These are phyloP conservation scores for Pochonia chlamydosporia DNA, from an alignment of 2,329 filamentous ascomycete genomes.

Conservation along the genomic window DNA sequence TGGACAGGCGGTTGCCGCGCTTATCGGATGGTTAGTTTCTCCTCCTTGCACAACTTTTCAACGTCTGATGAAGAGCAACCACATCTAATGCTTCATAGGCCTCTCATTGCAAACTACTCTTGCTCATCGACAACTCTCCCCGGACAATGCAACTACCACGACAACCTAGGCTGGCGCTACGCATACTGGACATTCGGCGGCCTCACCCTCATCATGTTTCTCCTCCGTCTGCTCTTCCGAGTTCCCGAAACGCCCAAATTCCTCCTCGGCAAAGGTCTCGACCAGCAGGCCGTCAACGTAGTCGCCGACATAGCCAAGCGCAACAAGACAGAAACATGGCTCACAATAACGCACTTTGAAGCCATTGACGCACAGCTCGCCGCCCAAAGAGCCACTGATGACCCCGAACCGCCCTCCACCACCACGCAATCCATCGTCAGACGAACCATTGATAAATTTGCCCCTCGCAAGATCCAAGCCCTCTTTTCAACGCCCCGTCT, in stretches of 20 bases:
- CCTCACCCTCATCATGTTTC: constrained; percentile 29
- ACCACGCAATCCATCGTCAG: too few relatives aligned
- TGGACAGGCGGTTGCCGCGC: constrained; percentile 42
- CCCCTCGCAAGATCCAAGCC: too few relatives aligned
- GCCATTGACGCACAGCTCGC: too few relatives aligned
- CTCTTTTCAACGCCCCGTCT: too few relatives aligned
- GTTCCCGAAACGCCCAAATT: constrained; percentile 35
- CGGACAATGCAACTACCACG: constrained; percentile 18
- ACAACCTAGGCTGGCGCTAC: constrained; percentile 41
- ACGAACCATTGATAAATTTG: too few relatives aligned
- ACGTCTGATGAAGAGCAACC: constrained; percentile 43
- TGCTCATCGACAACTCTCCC: constrained; percentile 16
- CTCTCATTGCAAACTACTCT: constrained; percentile 41
- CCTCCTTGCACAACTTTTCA: constrained; percentile 52
- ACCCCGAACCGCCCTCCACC: too few relatives aligned
- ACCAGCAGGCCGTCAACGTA: constrained; percentile 34
- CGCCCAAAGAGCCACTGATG: too few relatives aligned
- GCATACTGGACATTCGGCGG: constrained; percentile 31
- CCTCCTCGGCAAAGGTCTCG: constrained; percentile 29
- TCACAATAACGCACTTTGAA: constrained; percentile 18
- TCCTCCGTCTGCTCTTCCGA: constrained; percentile 28
- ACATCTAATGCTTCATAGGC: constrained; percentile 49
- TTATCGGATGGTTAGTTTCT: constrained; percentile 47
- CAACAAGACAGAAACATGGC: constrained; percentile 17
- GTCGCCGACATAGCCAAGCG: constrained; percentile 32